phyloP scores from a whole-genome alignment of 352 stramenopile species.

The Phytophthora chlamydospora region DNA sequence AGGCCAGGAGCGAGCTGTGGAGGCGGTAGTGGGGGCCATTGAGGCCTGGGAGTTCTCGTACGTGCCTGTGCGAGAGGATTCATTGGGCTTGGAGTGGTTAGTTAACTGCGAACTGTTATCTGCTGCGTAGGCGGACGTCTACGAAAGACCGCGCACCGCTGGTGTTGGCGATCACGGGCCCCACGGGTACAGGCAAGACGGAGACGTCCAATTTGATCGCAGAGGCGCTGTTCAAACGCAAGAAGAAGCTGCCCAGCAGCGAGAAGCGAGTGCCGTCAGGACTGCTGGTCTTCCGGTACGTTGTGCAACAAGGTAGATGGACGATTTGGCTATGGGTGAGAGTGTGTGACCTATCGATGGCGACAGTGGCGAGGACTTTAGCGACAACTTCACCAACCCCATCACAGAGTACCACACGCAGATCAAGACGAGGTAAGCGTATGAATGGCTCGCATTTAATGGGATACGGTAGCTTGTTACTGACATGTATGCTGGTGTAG shows the following conservation, averaged over 20 bases:
- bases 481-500: conserved; percentile 31
- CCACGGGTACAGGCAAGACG: conserved; percentile 91
- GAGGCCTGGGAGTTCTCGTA: conserved; percentile 88
- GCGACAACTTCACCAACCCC: conserved; percentile 82
- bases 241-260: conserved; percentile 71
- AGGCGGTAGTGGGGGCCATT: conserved; percentile 70
- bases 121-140: conserved; percentile 45
- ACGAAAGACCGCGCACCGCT: conserved; percentile 72
- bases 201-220: conserved; percentile 88
- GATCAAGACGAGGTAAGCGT: conserved; percentile 75
- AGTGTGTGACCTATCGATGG: not conserved
- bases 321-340: not conserved
- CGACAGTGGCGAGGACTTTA: conserved; percentile 83
- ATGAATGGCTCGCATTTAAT: not conserved
- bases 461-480: not conserved
- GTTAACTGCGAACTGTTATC: conserved; percentile 10
- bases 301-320: not conserved
- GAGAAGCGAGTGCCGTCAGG: conserved; percentile 71
- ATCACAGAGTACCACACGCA: conserved; percentile 84
- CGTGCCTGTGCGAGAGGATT: conserved; percentile 9
- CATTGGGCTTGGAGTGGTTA: not conserved
- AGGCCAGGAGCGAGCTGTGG: conserved; percentile 67
- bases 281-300: conserved; percentile 78
- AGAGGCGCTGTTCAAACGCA: conserved; percentile 84
- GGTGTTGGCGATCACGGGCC: conserved; percentile 89